phyloP scores from a whole-genome alignment of 768 basidiomycete genomes.

The Trametes cinnabarina region DNA sequence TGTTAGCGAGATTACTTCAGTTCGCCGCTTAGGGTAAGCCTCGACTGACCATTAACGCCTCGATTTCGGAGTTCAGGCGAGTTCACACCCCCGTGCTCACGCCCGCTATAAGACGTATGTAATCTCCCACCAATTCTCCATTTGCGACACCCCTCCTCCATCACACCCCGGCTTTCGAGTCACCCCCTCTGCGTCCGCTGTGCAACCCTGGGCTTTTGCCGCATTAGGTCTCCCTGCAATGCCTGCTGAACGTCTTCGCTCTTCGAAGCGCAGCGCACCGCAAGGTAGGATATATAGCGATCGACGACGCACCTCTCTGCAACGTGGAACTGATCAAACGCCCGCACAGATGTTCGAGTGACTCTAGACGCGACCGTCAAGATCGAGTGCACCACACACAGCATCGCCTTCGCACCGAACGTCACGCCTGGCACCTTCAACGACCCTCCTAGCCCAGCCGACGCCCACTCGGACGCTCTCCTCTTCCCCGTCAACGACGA shows the following conservation, averaged over 20 bases:
- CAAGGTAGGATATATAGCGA: constrained; percentile 11
- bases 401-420: constrained; percentile 57
- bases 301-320: constrained; percentile 1
- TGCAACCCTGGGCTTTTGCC: constrained; percentile 14
- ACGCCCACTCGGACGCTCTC: constrained; percentile 41
- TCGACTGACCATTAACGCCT: constrained; percentile 15
- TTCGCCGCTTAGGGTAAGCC: constrained; percentile 16
- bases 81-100: constrained; percentile 20
- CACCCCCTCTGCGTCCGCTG: constrained; percentile 20
- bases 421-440: constrained; percentile 58
- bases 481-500: constrained; percentile 53
- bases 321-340: constrained; percentile 4
- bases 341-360: constrained; percentile 9
- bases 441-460: constrained; percentile 41
- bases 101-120: constrained; percentile 26
- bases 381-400: constrained; percentile 26
- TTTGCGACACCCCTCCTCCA: constrained; percentile 27
- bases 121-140: constrained; percentile 24
- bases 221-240: constrained; percentile 18
- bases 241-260: constrained; percentile 22
- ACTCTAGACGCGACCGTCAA: constrained; percentile 8
- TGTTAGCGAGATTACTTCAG: constrained; percentile 10
- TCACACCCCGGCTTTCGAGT: constrained; percentile 23
- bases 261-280: constrained; percentile 20
- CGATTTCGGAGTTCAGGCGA: constrained; percentile 20